Conservation (phyloP, 2,329 filamentous ascomycete species). For the Kalmusia sp. region DNA sequence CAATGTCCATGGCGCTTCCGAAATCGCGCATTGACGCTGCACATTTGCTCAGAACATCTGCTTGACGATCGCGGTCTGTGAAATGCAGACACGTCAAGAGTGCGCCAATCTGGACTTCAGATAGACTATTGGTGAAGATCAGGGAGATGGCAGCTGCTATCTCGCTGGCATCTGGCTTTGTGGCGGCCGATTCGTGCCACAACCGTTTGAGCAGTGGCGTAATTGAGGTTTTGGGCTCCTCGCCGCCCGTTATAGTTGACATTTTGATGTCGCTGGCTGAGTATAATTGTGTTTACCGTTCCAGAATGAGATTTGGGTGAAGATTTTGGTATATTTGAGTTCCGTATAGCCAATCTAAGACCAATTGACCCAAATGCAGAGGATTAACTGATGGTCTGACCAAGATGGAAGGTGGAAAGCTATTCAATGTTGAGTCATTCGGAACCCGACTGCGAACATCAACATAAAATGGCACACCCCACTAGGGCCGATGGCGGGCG, state of each 20-base stretch:
- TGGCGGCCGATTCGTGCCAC: conserved; percentile 63
- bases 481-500: too few relatives aligned
- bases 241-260: conserved; percentile 28
- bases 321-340: too few relatives aligned
- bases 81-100: conserved; percentile 92
- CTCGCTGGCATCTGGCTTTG: conserved; percentile 69
- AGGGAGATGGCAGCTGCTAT: conserved; percentile 89
- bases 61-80: conserved; percentile 80
- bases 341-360: neutral
- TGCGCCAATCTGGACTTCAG: conserved; percentile 85
- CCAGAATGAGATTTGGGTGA: too few relatives aligned
- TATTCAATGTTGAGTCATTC: too few relatives aligned
- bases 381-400: neutral
- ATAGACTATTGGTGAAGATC: conserved; percentile 89
- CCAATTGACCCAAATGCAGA: neutral
- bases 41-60: conserved; percentile 86
- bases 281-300: too few relatives aligned
- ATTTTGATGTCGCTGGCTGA: too few relatives aligned
- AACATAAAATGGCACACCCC: too few relatives aligned
- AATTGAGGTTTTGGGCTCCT: conserved; percentile 59
- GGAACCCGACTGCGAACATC: too few relatives aligned
- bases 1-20: conserved; percentile 73
- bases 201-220: conserved; percentile 76
- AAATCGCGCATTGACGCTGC: conserved; percentile 84
- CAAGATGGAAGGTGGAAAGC: too few relatives aligned